Percentiles rank a stretch among this genome's conserved stretches.
phyloP scores from a whole-genome alignment of 805 yeast genomes.

The Diddensiella transvaalensis region DNA sequence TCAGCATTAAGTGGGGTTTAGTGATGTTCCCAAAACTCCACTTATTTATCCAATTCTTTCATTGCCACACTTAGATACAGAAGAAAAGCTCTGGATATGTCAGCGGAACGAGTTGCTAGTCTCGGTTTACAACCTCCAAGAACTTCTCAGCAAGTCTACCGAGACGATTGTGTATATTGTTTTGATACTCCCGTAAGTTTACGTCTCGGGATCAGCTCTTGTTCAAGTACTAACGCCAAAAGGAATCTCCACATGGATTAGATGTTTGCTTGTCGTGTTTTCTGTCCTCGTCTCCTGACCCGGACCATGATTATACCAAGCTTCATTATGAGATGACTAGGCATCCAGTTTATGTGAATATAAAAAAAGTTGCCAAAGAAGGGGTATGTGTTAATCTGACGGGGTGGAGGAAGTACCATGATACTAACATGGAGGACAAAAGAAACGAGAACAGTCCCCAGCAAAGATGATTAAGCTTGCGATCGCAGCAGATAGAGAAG shows the following conservation, averaged over 20 bases:
- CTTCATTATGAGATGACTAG: slow-evolving; percentile 51
- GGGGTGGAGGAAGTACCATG: neutral
- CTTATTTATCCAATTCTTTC: no score
- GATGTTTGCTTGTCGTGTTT: slow-evolving; percentile 74
- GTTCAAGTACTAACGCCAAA: slow-evolving; percentile 26
- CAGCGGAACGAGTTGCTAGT: neutral
- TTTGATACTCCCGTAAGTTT: slow-evolving; percentile 59
- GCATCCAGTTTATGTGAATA: slow-evolving; percentile 58
- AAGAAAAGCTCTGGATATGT: neutral
- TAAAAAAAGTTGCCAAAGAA: slow-evolving; percentile 48
- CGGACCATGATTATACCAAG: slow-evolving; percentile 57
- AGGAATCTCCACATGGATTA: slow-evolving; percentile 50
- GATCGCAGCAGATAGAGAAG: slow-evolving; percentile 58
- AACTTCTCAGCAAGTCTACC: slow-evolving; percentile 46
- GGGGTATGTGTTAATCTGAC: slow-evolving; percentile 14
- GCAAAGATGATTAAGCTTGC: slow-evolving; percentile 63
- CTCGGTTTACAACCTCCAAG: slow-evolving; percentile 20
- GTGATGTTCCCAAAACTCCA: no score
- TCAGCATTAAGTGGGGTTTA: neutral
- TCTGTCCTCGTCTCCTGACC: slow-evolving; percentile 51
- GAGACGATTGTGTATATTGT: slow-evolving; percentile 88
- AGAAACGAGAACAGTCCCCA: slow-evolving; percentile 30
- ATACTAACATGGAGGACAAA: neutral
- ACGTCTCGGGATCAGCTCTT: neutral
- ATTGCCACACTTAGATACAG: no score